Evolutionary conservation across 306 rosid genomes (phyloP).

Genomic region (Medicago lupulina): DNA sequence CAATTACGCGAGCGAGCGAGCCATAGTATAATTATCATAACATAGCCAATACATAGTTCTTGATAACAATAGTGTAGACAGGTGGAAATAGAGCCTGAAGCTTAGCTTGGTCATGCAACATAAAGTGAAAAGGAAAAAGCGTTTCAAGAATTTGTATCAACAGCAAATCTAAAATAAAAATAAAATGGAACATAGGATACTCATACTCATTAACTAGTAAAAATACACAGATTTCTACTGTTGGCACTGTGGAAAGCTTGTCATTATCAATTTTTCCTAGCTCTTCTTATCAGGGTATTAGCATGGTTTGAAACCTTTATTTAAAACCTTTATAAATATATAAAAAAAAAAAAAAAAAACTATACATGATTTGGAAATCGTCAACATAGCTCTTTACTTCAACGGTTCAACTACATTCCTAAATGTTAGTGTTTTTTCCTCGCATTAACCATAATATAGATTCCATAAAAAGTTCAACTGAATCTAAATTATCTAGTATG

Average conservation of each 20-base stretch:
- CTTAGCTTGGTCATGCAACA: too few species aligned
- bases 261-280: background rate
- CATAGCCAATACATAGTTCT: too few species aligned
- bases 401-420: conserved; percentile 8
- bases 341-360: background rate
- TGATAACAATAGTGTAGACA: too few species aligned
- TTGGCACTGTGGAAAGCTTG: background rate
- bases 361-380: background rate
- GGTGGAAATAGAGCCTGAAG: too few species aligned
- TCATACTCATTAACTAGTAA: background rate
- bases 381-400: conserved; percentile 22
- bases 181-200: background rate
- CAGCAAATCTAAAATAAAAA: too few species aligned
- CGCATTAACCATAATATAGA: conserved; percentile 10
- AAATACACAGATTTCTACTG: background rate
- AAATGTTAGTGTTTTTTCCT: background rate
- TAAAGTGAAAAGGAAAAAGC: background rate
- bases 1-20: too few species aligned
- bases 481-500: background rate
- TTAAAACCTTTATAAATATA: background rate
- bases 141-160: background rate
- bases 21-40: too few species aligned
- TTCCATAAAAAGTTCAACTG: conserved; percentile 1
- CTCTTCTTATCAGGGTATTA: too few species aligned
- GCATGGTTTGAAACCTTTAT: too few species aligned